Evolutionary conservation across 176 grass and related monocot genomes (phyloP).

Genomic region (Eragrostis curvula): DNA sequence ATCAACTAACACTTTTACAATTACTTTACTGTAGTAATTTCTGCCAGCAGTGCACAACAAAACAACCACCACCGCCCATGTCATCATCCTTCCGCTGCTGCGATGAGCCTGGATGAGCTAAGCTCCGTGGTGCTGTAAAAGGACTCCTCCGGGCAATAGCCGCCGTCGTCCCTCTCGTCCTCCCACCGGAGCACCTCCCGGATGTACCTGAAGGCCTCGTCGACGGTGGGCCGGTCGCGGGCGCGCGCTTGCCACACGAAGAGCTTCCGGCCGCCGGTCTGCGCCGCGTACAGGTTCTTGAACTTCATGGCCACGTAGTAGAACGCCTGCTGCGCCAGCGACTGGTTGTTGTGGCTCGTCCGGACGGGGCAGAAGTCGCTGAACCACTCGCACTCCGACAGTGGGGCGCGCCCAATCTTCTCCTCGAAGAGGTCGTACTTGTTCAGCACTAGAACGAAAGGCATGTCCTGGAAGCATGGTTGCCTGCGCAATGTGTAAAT

Average conservation of each 20-base stretch:
- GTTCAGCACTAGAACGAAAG: slow-evolving; percentile 93
- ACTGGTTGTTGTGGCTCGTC: slow-evolving; percentile 82
- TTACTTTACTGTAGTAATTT: background rate
- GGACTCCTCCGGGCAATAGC: slow-evolving; percentile 69
- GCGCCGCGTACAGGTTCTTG: slow-evolving; percentile 70
- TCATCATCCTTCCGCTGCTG: slow-evolving; percentile 46
- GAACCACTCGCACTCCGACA: slow-evolving; percentile 80
- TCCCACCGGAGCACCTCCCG: slow-evolving; percentile 90
- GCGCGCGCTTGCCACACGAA: slow-evolving; percentile 91
- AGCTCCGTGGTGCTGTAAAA: slow-evolving; percentile 94
- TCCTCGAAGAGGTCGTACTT: slow-evolving; percentile 93
- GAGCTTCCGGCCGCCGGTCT: slow-evolving; percentile 64
- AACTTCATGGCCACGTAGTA: slow-evolving; percentile 92
- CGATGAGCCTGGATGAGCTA: slow-evolving; percentile 76
- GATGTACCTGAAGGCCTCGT: slow-evolving; percentile 86
- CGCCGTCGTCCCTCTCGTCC: slow-evolving; percentile 71
- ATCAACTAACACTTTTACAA: slow-evolving; percentile 28
- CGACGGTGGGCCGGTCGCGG: slow-evolving; percentile 60
- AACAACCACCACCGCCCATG: background rate
- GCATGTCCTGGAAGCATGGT: slow-evolving; percentile 73
- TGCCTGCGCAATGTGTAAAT: slow-evolving; percentile 53
- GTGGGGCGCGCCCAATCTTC: slow-evolving; percentile 61
- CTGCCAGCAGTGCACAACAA: background rate
- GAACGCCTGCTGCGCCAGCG: slow-evolving; percentile 89
- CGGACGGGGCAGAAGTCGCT: slow-evolving; percentile 74